phyloP scores from a whole-genome alignment of 352 stramenopile genomes.

The Phytophthora hibernalis region DNA sequence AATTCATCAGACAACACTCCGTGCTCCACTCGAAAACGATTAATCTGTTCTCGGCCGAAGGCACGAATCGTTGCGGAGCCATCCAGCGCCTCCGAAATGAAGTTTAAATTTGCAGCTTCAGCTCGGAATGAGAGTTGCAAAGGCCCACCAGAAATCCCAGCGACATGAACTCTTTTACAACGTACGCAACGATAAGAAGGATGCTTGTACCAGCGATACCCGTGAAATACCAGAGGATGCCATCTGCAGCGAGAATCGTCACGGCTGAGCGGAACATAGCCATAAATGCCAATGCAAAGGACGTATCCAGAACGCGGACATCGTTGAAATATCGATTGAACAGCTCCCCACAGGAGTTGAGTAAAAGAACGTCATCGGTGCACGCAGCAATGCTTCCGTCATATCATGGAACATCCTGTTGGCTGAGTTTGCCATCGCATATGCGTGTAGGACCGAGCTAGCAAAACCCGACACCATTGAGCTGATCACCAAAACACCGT shows the following conservation, averaged over 20 bases:
- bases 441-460: conserved; percentile 42
- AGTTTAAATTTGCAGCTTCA: conserved; percentile 49
- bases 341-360: conserved; percentile 54
- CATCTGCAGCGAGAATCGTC: conserved; percentile 37
- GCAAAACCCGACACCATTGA: conserved; percentile 43
- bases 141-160: conserved; percentile 39
- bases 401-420: conserved; percentile 55
- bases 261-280: conserved; percentile 42
- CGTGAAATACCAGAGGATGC: conserved; percentile 48
- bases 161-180: conserved; percentile 45
- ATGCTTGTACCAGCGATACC: conserved; percentile 37
- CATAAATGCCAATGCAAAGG: conserved; percentile 38
- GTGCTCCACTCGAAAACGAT: conserved; percentile 40
- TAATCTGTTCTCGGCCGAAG: conserved; percentile 41
- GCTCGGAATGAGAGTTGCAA: conserved; percentile 46
- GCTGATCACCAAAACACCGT: conserved; percentile 43
- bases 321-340: conserved; percentile 59
- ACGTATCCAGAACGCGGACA: conserved; percentile 38
- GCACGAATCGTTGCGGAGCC: conserved; percentile 45
- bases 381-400: conserved; percentile 48
- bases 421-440: conserved; percentile 42
- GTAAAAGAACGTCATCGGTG: conserved; percentile 56
- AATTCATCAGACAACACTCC: conserved; percentile 45
- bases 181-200: conserved; percentile 46
- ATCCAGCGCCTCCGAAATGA: conserved; percentile 50